Percentiles rank a stretch among this genome's conserved stretches.
Evolutionary conservation across 2,329 filamentous ascomycete genomes (phyloP).

Genomic region (Stemphylium beticola): DNA sequence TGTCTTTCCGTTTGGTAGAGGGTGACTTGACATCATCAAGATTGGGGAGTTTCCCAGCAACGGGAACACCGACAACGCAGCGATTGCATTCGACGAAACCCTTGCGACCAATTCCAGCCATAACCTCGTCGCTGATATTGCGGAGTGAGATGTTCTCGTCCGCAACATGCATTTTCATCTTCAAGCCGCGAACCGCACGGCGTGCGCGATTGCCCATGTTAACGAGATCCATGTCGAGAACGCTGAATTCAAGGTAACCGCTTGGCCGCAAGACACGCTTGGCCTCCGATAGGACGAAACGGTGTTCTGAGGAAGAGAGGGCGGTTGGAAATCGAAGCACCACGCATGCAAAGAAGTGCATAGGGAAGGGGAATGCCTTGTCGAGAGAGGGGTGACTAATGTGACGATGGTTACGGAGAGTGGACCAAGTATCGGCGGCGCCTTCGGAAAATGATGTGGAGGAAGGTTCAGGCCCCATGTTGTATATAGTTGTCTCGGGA

Average conservation of each 20-base stretch:
- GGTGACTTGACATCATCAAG: constrained; percentile 32
- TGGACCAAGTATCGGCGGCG: constrained; percentile 43
- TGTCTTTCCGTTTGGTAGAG: constrained; percentile 35
- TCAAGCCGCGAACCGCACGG: constrained; percentile 71
- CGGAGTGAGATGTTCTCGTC: constrained; percentile 66
- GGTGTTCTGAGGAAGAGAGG: constrained; percentile 70
- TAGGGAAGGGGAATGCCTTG: constrained; percentile 75
- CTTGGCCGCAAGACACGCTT: constrained; percentile 79
- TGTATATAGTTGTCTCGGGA: constrained; percentile 75
- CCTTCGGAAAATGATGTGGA: constrained; percentile 21
- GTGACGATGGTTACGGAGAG: constrained; percentile 72
- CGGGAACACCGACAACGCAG: constrained; percentile 79
- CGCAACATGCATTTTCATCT: constrained; percentile 69
- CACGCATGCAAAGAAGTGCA: constrained; percentile 76
- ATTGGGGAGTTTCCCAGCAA: constrained; percentile 58
- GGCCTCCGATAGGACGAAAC: constrained; percentile 74
- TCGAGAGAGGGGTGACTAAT: constrained; percentile 69
- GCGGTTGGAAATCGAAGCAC: constrained; percentile 79
- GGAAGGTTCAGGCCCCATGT: constrained; percentile 58
- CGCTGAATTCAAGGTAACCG: constrained; percentile 78
- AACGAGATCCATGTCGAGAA: constrained; percentile 79
- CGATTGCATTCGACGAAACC: constrained; percentile 76
- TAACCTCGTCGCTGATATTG: constrained; percentile 61
- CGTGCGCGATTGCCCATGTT: constrained; percentile 79
- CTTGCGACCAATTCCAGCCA: constrained; percentile 70